phyloP scores from a whole-genome alignment of 2,329 filamentous ascomycete species.

The Rhinocladiella similis region DNA sequence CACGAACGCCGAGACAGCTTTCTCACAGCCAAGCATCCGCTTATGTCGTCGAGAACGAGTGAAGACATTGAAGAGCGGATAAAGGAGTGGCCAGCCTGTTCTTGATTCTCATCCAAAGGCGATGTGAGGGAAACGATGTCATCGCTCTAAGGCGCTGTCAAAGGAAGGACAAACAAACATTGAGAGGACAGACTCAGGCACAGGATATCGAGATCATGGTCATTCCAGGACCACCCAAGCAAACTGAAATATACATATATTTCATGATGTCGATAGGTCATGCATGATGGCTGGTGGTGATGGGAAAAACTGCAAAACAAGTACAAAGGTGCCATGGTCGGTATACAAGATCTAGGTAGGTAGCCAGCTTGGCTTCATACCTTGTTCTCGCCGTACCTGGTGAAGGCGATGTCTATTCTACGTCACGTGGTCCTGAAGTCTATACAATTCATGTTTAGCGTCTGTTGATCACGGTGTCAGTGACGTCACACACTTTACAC shows the following conservation, averaged over 20 bases:
- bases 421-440: neutral
- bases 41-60: neutral
- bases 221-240: no score
- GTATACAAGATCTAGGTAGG: neutral
- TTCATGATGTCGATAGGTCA: neutral
- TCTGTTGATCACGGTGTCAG: neutral
- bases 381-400: neutral
- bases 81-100: neutral
- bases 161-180: neutral
- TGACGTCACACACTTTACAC: neutral
- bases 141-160: neutral
- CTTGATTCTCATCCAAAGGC: neutral
- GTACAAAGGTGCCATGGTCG: neutral
- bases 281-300: neutral
- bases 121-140: neutral
- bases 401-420: neutral
- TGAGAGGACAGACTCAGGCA: neutral
- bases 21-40: neutral
- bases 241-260: no score
- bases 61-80: neutral
- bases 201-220: no score
- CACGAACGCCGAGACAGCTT: neutral
- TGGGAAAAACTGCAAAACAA: neutral
- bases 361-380: no score
- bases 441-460: neutral